Evolutionary conservation across 495 filamentous ascomycete species (phyloP), one percentile per base, ranked within the genome.

Genomic region (Penicillium herquei): DNA sequence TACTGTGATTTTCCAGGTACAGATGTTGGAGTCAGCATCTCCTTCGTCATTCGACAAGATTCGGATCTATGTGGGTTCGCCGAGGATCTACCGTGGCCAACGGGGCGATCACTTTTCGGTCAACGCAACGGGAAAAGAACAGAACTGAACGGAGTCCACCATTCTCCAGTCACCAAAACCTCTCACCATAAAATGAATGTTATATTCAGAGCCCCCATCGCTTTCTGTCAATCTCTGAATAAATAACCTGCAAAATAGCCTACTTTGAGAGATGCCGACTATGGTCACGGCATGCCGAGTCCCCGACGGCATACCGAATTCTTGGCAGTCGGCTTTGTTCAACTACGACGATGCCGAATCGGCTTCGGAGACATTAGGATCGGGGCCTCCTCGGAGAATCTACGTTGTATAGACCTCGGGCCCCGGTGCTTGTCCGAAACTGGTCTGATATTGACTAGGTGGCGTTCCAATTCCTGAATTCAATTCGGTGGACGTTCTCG

Each of bases 371-470:
- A 53, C 45, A 61, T 39, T 39, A 44, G 53, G 49, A 46, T 62
- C 55, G 63, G 55, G 53, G 56, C 39, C n/a, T 60, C 45, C 14
- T 66, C 60, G 63, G 63, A 7, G 41, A 46, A 39, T 66, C 49
- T 47, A 63, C 63, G 63, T 56, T 60, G 63, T 52, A 39, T 26
- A 43, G 52, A 46, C 43, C 43, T 31, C 21, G 10, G 3, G 32
- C 26, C 52, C 6, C 52, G 58, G 53, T 46, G 14, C 11, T 54
- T 54, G 33, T 59, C 63, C 59, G 54, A 65, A 37, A 37, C 7
- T 34, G 51, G 54, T 18, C 16, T 18, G 26, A 14, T 37, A 9
- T 26, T 53, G 32, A n/a, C 32, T 21, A 16, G 3, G 55, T 59
- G 56, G 62, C 61, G 57, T 40, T 39, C 3, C 11, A 18, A 4